Conservation (phyloP, 495 filamentous ascomycete species). For the Lichina pygmaea region DNA sequence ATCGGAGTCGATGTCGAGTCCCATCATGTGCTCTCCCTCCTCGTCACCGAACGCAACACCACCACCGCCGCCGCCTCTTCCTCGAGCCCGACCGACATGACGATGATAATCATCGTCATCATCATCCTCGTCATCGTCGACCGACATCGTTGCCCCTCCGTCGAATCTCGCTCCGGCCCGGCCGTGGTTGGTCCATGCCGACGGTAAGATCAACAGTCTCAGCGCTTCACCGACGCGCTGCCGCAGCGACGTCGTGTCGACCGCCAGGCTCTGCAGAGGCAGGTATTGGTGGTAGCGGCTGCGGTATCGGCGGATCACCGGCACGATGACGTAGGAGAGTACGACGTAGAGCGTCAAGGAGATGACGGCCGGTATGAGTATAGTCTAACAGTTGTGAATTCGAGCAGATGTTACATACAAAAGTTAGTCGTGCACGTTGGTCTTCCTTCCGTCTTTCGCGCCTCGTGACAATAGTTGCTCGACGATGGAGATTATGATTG, state of each 20-base stretch:
- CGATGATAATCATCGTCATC: not conserved
- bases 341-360: conserved; percentile 50
- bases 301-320: conserved; percentile 49
- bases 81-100: not conserved
- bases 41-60: conserved; percentile 31
- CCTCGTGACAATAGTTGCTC: too few species aligned
- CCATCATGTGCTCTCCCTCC: conserved; percentile 35
- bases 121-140: conserved; percentile 21
- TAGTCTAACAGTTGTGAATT: conserved; percentile 23
- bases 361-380: conserved; percentile 53
- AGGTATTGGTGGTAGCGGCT: conserved; percentile 32
- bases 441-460: too few species aligned
- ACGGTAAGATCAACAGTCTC: conserved; percentile 25
- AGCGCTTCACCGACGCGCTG: conserved; percentile 26
- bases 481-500: too few species aligned
- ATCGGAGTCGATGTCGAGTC: conserved; percentile 24
- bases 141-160: conserved; percentile 2
- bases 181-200: conserved; percentile 21
- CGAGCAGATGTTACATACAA: too few species aligned
- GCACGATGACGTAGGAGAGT: conserved; percentile 40
- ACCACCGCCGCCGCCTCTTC: conserved; percentile 23
- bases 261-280: conserved; percentile 6
- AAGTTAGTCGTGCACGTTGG: too few species aligned
- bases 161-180: conserved; percentile 8
- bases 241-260: not conserved